A percentile compares a stretch with the other conserved stretches of the same genome.
These are phyloP conservation scores for Hibiscus trionum DNA, from an alignment of 345 rosid species.

Conservation along the genomic window DNA sequence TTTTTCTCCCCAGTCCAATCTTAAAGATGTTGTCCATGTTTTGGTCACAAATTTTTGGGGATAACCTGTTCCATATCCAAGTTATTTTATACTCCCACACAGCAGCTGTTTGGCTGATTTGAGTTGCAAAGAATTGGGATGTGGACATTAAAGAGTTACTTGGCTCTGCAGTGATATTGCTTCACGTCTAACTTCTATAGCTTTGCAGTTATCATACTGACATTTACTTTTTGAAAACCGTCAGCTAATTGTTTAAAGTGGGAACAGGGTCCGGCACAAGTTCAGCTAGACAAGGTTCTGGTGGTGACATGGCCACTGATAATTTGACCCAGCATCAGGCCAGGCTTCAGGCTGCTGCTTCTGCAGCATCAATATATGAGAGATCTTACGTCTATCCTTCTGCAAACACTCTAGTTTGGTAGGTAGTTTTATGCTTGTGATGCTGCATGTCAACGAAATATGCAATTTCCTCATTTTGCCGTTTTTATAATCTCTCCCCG, in stretches of 20 bases:
- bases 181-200: not conserved
- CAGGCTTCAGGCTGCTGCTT: constrained; percentile 74
- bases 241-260: constrained; percentile 13
- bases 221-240: not conserved
- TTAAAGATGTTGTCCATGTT: not conserved
- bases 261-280: constrained; percentile 39
- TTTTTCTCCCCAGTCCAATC: not conserved
- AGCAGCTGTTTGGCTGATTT: not conserved
- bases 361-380: constrained; percentile 77
- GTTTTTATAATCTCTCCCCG: not conserved
- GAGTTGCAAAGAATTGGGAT: not conserved
- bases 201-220: not conserved
- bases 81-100: not conserved
- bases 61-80: not conserved
- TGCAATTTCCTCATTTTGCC: not conserved
- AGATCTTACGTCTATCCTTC: constrained; percentile 80
- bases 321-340: constrained; percentile 56
- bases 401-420: constrained; percentile 55
- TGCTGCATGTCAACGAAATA: not conserved
- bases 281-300: constrained; percentile 44
- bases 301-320: constrained; percentile 24
- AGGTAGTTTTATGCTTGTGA: constrained; percentile 15
- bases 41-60: not conserved
- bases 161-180: not conserved
- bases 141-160: not conserved